Percentiles rank a stretch among this genome's conserved stretches.
These are phyloP conservation scores for Elsinoe arachidis DNA, from an alignment of 2,329 filamentous ascomycete species.

Conservation along the genomic window DNA sequence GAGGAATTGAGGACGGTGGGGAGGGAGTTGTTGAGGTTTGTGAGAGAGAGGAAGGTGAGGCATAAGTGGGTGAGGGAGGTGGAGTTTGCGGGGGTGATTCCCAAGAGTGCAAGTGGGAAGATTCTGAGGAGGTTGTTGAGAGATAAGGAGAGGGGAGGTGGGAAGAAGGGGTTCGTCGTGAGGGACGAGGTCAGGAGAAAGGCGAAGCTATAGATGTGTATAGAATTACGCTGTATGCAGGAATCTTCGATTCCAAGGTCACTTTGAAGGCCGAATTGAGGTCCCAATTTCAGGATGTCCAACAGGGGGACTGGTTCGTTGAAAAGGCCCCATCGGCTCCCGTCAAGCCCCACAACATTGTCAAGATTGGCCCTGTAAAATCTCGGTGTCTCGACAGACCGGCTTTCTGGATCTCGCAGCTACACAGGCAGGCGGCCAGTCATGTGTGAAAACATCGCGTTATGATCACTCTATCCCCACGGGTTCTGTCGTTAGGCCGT, in stretches of 20 bases:
- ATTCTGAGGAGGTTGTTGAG: constrained; percentile 57
- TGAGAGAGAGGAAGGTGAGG: constrained; percentile 57
- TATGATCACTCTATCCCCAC: not conserved
- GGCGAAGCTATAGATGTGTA: constrained; percentile 23
- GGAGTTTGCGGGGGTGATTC: constrained; percentile 57
- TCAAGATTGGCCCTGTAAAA: too few relatives aligned
- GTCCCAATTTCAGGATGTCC: too few relatives aligned
- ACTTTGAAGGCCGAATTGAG: too few relatives aligned
- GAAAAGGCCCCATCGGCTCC: too few relatives aligned
- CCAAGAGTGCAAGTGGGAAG: constrained; percentile 68
- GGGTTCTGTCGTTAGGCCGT: not conserved
- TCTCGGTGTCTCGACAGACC: too few relatives aligned
- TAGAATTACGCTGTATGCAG: not conserved
- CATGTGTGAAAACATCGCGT: too few relatives aligned
- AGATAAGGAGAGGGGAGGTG: constrained; percentile 32
- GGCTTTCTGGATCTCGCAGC: too few relatives aligned
- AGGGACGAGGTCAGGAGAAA: constrained; percentile 23
- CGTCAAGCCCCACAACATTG: too few relatives aligned
- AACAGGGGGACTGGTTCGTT: too few relatives aligned
- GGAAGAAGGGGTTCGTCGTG: constrained; percentile 24
- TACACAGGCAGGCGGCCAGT: too few relatives aligned
- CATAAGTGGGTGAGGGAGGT: constrained; percentile 61
- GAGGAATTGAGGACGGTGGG: constrained; percentile 23
- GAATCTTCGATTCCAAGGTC: too few relatives aligned
- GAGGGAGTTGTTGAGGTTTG: constrained; percentile 48